Evolutionary conservation across 352 stramenopile genomes (phyloP).

Genomic region (Elongisporangium anandrum): DNA sequence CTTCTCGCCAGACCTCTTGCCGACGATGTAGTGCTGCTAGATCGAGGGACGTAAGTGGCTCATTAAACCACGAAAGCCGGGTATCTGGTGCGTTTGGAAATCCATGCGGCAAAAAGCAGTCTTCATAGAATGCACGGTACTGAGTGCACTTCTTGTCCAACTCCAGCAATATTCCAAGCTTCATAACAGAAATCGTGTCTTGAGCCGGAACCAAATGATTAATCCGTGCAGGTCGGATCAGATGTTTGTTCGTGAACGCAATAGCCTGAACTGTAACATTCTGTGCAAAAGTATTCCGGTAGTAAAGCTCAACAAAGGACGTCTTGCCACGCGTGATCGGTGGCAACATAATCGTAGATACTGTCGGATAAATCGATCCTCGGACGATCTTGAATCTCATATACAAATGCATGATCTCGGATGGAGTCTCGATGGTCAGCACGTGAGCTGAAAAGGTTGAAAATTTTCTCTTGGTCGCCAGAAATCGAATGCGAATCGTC

Average conservation of each 20-base stretch:
- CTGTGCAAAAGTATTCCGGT: constrained; percentile 41
- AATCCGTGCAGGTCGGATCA: neutral
- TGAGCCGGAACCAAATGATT: constrained; percentile 1
- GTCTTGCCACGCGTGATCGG: constrained; percentile 32
- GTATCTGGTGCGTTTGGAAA: constrained; percentile 1
- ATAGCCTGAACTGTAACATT: constrained; percentile 7
- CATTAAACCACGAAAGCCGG: constrained; percentile 32
- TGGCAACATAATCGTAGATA: constrained; percentile 18
- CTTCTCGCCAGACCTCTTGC: constrained; percentile 19
- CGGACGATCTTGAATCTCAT: constrained; percentile 21
- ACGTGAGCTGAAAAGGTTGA: constrained; percentile 25
- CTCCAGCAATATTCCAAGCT: constrained; percentile 24
- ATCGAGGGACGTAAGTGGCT: constrained; percentile 24
- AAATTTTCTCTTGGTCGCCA: constrained; percentile 10
- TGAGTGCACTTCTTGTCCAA: constrained; percentile 19
- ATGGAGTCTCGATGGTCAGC: constrained; percentile 27
- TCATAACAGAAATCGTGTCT: constrained; percentile 2
- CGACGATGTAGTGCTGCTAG: constrained; percentile 27
- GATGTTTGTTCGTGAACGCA: neutral
- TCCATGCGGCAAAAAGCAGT: constrained; percentile 27
- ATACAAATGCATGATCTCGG: constrained; percentile 36
- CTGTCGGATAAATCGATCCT: constrained; percentile 25
- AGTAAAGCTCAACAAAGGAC: constrained; percentile 25
- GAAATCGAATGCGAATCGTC: constrained; percentile 20
- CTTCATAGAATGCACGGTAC: constrained; percentile 20